phyloP scores from a whole-genome alignment of 148 eudicot species.

The Oxyria digyna region DNA sequence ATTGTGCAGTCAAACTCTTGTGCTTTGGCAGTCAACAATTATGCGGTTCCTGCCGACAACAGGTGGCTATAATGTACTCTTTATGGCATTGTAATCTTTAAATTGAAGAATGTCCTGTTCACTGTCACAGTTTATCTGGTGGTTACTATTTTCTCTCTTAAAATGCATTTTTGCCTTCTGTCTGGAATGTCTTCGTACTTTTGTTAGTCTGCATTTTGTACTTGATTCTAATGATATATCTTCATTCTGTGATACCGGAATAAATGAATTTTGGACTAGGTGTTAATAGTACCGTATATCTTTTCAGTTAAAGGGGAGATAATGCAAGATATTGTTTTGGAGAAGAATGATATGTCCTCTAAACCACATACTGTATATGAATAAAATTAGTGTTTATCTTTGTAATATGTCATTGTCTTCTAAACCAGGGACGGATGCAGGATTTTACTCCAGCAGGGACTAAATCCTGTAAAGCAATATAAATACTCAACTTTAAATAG shows the following conservation, averaged over 20 bases:
- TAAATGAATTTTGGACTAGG: neutral
- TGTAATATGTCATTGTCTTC: too few relatives aligned
- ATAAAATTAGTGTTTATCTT: too few relatives aligned
- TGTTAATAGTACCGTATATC: neutral
- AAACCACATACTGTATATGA: too few relatives aligned
- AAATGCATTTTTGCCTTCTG: neutral
- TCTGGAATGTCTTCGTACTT: neutral
- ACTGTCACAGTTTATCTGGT: neutral
- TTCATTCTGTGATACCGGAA: neutral
- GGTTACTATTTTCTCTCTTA: neutral
- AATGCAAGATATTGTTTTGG: neutral
- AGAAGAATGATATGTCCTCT: neutral
- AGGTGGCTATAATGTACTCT: constrained; percentile 31
- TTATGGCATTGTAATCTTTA: neutral
- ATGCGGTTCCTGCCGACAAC: constrained; percentile 56
- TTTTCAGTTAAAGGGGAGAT: neutral
- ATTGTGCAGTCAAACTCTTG: constrained; percentile 82
- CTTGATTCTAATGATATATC: neutral
- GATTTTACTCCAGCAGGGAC: too few relatives aligned
- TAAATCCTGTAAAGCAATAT: too few relatives aligned
- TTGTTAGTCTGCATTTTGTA: neutral
- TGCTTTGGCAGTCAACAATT: constrained; percentile 77
- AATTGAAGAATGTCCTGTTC: neutral
- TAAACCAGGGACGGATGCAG: too few relatives aligned
- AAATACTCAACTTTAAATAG: too few relatives aligned